A percentile compares a stretch with the other conserved stretches of the same genome.
Evolutionary conservation across 78 protist species (phyloP).

Genomic region (Chrysochromulina tobinii): DNA sequence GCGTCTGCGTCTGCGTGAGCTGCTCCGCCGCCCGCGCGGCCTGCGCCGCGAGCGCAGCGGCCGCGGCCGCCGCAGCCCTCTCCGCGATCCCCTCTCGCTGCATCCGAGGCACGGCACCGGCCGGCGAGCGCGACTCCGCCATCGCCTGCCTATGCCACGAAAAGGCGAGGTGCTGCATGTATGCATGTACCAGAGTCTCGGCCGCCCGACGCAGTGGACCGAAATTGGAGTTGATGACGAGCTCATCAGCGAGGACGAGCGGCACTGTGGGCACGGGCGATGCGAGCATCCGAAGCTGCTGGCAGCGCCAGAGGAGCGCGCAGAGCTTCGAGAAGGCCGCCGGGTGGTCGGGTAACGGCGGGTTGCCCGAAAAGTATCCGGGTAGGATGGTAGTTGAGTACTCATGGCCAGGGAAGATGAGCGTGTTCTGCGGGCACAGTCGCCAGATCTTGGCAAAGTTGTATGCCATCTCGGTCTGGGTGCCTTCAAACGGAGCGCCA

Average conservation of each 20-base stretch:
- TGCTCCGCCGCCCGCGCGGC: too few species aligned
- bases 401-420: slow-evolving; percentile 20
- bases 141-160: too few species aligned
- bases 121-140: too few species aligned
- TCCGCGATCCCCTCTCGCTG: too few species aligned
- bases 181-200: too few species aligned
- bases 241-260: background rate
- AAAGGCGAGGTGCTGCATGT: too few species aligned
- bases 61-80: too few species aligned
- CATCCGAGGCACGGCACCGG: too few species aligned
- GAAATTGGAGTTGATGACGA: background rate
- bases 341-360: background rate
- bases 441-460: background rate
- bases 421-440: background rate
- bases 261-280: slow-evolving; percentile 3
- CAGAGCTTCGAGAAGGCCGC: background rate
- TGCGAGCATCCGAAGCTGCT: background rate
- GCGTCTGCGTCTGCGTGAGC: too few species aligned
- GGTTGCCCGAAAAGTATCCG: background rate
- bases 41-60: too few species aligned
- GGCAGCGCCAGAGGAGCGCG: background rate
- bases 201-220: background rate
- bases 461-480: background rate
- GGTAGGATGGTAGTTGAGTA: background rate
- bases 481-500: slow-evolving; percentile 12